A percentile compares a stretch with the other conserved stretches of the same genome.
phyloP scores from a whole-genome alignment of 2,329 filamentous ascomycete species.

The Tolypocladium nubicola region DNA sequence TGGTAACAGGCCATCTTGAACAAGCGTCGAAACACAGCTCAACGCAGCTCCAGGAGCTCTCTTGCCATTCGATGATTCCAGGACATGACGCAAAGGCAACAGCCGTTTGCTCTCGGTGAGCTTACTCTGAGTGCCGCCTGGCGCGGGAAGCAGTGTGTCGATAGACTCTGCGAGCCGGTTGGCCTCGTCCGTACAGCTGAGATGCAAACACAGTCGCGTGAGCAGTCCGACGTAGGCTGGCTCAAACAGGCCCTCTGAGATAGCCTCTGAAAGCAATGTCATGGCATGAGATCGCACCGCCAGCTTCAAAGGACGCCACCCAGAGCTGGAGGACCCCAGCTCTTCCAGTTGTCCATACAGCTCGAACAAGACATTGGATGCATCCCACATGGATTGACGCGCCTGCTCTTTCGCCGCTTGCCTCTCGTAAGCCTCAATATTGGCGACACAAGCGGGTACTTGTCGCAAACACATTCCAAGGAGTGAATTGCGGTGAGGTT shows the following conservation, averaged over 20 bases:
- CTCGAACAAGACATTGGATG: slow-evolving; percentile 15
- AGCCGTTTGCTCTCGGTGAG: slow-evolving; percentile 8
- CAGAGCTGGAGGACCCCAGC: slow-evolving; percentile 14
- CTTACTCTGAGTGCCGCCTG: slow-evolving; percentile 6
- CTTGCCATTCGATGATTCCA: slow-evolving; percentile 5
- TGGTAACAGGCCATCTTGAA: slow-evolving; percentile 10
- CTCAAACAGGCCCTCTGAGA: slow-evolving; percentile 19
- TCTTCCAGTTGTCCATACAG: slow-evolving; percentile 24
- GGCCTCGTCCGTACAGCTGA: slow-evolving; percentile 17
- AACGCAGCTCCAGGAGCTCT: slow-evolving; percentile 7
- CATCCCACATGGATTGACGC: slow-evolving; percentile 14
- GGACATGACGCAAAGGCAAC: slow-evolving; percentile 11
- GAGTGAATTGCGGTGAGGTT: slow-evolving; percentile 19
- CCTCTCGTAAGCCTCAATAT: slow-evolving; percentile 23
- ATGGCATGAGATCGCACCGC: slow-evolving; percentile 22
- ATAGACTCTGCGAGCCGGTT: slow-evolving; percentile 11
- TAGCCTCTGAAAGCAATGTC: slow-evolving; percentile 16
- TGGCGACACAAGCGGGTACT: slow-evolving; percentile 16
- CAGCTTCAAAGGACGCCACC: slow-evolving; percentile 23
- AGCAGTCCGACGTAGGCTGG: slow-evolving; percentile 15
- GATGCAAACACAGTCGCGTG: slow-evolving; percentile 16
- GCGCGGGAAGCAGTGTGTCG: slow-evolving; percentile 6
- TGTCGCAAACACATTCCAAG: slow-evolving; percentile 25
- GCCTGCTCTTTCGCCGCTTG: slow-evolving; percentile 11
- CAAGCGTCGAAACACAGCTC: slow-evolving; percentile 12